Evolutionary conservation across 805 yeast species (phyloP).

Genomic region (Zygoascus flipseniorum): DNA sequence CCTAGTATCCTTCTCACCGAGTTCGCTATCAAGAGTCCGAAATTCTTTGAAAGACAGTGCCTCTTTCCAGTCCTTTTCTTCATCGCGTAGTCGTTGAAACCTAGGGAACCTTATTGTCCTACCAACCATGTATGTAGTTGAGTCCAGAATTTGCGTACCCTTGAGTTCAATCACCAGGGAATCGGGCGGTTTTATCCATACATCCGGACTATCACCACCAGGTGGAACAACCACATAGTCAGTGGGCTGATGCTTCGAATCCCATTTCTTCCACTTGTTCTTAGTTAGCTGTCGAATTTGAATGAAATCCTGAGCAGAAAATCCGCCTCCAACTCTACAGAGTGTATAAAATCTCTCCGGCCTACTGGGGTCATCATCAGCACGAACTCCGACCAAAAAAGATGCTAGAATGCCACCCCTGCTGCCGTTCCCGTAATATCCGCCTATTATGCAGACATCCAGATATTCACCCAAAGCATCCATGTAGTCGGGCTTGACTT

Average conservation of each 20-base stretch:
- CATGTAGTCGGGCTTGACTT: constrained; percentile 85
- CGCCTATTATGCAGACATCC: constrained; percentile 75
- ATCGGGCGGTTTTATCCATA: constrained; percentile 73
- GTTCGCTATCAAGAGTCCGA: constrained; percentile 27
- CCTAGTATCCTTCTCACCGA: constrained; percentile 11
- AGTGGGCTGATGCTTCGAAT: constrained; percentile 34
- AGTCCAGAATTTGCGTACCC: constrained; percentile 60
- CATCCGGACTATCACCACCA: constrained; percentile 42
- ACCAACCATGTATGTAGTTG: constrained; percentile 50
- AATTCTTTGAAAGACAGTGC: constrained; percentile 50
- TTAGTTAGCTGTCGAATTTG: constrained; percentile 48
- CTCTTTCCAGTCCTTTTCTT: constrained; percentile 47
- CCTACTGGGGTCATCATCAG: constrained; percentile 26
- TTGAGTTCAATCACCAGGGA: constrained; percentile 77
- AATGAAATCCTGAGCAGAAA: constrained; percentile 53
- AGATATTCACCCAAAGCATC: constrained; percentile 80
- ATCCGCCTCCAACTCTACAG: constrained; percentile 79
- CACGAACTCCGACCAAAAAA: constrained; percentile 64
- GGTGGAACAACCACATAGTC: constrained; percentile 15
- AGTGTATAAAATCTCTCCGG: constrained; percentile 47
- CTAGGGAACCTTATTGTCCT: constrained; percentile 72
- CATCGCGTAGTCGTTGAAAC: constrained; percentile 57
- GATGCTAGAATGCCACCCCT: constrained; percentile 34
- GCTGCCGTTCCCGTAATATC: constrained; percentile 58
- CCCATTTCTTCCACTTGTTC: constrained; percentile 51